Percentiles rank a stretch among this genome's conserved stretches.
These are phyloP conservation scores for Erodium maritimum DNA, from an alignment of 345 rosid genomes.

Conservation along the genomic window DNA sequence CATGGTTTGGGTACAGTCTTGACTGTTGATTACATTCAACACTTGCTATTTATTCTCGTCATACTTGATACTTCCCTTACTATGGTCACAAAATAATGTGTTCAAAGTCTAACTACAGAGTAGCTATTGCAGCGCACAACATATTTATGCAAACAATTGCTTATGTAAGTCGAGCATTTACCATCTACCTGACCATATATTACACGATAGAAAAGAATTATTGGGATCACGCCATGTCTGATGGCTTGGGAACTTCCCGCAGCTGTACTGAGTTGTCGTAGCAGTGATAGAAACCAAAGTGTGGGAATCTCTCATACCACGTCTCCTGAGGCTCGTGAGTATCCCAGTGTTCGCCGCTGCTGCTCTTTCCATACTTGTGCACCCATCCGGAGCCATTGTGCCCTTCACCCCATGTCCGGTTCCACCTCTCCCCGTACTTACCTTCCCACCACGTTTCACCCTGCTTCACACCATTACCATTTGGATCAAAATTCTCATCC, in stretches of 20 bases:
- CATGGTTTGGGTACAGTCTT: too few species aligned
- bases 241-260: conserved; percentile 59
- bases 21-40: too few species aligned
- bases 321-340: conserved; percentile 65
- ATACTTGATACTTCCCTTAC: too few species aligned
- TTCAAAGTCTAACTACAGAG: too few species aligned
- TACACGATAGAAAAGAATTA: too few species aligned
- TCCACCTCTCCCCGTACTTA: conserved; percentile 70
- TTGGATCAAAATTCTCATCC: conserved; percentile 76
- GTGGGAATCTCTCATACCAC: conserved; percentile 95
- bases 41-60: too few species aligned
- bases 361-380: conserved; percentile 94
- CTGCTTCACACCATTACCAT: conserved; percentile 79
- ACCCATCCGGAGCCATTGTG: conserved; percentile 91
- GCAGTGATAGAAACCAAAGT: conserved; percentile 85
- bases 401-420: conserved; percentile 88
- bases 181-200: too few species aligned
- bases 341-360: conserved; percentile 95
- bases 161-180: too few species aligned
- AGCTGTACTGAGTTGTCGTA: conserved; percentile 79
- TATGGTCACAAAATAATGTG: too few species aligned
- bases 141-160: too few species aligned
- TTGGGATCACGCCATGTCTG: conserved; percentile 19
- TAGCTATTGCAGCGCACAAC: too few species aligned
- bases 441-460: conserved; percentile 99